Conservation (phyloP, 768 basidiomycete species). For the Leccinum olivaceopallidum region DNA sequence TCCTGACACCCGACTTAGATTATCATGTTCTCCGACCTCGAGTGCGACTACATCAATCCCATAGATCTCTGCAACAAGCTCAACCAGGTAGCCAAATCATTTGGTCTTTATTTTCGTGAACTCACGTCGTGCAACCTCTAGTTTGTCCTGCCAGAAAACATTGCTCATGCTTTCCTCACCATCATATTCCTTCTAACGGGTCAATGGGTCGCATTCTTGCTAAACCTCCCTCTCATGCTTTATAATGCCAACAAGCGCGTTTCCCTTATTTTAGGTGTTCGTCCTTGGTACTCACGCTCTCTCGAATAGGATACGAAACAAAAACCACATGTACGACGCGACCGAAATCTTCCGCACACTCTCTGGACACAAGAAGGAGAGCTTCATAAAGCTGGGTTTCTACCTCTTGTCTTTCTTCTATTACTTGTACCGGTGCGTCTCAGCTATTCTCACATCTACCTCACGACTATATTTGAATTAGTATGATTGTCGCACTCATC, state of each 20-base stretch:
- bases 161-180: conserved; percentile 90
- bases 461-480: conserved; percentile 27
- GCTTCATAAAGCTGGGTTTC: conserved; percentile 92
- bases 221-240: conserved; percentile 86
- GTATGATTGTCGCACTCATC: conserved; percentile 88
- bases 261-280: background rate
- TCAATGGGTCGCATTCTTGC: conserved; percentile 91
- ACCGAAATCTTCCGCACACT: conserved; percentile 98
- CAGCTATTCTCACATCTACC: background rate
- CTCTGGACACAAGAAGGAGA: conserved; percentile 92
- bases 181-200: conserved; percentile 90
- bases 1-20: conserved; percentile 54
- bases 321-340: conserved; percentile 98
- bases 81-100: conserved; percentile 69
- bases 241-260: conserved; percentile 95
- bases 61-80: conserved; percentile 99
- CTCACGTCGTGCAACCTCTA: conserved; percentile 33
- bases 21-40: conserved; percentile 99
- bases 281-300: background rate
- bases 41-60: conserved; percentile 99
- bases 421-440: conserved; percentile 81
- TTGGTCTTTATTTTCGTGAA: background rate
- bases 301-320: conserved; percentile 73
- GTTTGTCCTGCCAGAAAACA: conserved; percentile 98
- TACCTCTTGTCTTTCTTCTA: conserved; percentile 92